These are phyloP conservation scores for Coprinopsis strossmayeri DNA, from an alignment of 768 basidiomycete genomes.

Conservation along the genomic window DNA sequence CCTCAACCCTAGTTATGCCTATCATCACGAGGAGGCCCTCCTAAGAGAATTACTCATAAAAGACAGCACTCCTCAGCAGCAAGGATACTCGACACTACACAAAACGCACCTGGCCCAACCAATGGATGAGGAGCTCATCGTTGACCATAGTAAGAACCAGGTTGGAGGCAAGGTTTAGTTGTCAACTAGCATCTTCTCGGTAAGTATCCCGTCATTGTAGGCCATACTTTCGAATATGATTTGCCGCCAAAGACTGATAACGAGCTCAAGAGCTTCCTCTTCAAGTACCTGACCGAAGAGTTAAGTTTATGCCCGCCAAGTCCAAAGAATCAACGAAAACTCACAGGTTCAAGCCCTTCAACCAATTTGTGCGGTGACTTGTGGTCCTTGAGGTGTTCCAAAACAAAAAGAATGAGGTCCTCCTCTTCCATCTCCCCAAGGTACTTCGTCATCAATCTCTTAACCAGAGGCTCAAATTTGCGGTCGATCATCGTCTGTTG, in stretches of 20 bases:
- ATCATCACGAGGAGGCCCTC: slow-evolving; percentile 9
- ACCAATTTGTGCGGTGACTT: slow-evolving; percentile 80
- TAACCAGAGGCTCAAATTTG: slow-evolving; percentile 82
- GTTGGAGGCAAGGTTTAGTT: background rate
- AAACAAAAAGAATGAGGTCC: slow-evolving; percentile 88
- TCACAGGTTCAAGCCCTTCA: slow-evolving; percentile 86
- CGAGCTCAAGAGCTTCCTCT: slow-evolving; percentile 81
- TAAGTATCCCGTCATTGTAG: slow-evolving; percentile 82
- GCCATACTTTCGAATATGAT: slow-evolving; percentile 95
- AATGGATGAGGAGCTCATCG: slow-evolving; percentile 22
- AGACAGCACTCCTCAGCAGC: slow-evolving; percentile 36
- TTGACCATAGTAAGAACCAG: background rate
- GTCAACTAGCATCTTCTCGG: slow-evolving; percentile 80
- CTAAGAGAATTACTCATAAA: slow-evolving; percentile 20
- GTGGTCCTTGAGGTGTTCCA: slow-evolving; percentile 90
- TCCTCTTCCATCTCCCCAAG: slow-evolving; percentile 92
- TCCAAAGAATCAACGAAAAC: slow-evolving; percentile 23
- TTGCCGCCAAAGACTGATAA: slow-evolving; percentile 82
- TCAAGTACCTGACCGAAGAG: slow-evolving; percentile 65
- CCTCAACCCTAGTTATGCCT: slow-evolving; percentile 10
- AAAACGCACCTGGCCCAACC: slow-evolving; percentile 53
- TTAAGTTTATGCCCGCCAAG: background rate
- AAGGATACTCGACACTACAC: slow-evolving; percentile 40
- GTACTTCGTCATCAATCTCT: slow-evolving; percentile 77
- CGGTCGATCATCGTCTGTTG: slow-evolving; percentile 72